Base-by-base conservation (phyloP, 1,284 basidiomycete genomes). In the Peniophora sp. region DNA sequence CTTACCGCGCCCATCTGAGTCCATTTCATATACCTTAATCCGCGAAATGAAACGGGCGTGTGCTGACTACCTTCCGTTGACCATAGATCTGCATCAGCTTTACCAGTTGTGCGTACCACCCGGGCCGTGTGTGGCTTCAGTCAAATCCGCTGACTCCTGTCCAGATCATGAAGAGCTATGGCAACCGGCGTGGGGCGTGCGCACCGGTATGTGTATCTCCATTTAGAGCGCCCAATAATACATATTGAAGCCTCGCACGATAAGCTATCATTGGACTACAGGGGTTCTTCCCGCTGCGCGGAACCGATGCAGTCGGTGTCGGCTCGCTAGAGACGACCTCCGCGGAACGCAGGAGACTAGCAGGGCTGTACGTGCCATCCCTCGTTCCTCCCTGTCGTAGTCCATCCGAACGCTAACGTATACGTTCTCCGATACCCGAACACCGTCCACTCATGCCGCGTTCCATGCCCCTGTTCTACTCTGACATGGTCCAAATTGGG, bases 181-280 rank as follows among this genome's bases (percentile, higher is more conserved):
- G 95, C 93, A 97, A 68, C 95, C 95, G 27, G 93, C 95, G 12
- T 98, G 95, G 95, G 95, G 95, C 51, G 90, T 98, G 23, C 80
- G 95, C 53, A 97, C 95, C 52, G 92, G 92, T 83, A 55, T 47
- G 67, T 71, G 11, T 35, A 45, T 36, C 39, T 18, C 34, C 47
- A 37, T 23, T 37, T 41, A n/a, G 8, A 6, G 15, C 37, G 27
- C n/a, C n/a, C n/a, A n/a, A n/a, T 12, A 45, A 22, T 24, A 20
- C 43, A n/a, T 22, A 45, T 8, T 24, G 43, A 45, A 22, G 20
- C 6, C 12, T 15, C 9, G 14, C 20, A 10, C 23, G 43, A 23
- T 20, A 61, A 87, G 93, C 92, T 20, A 93, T 97, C 56, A 79
- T 94, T 50, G 95, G 92, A 17, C 75, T 96, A 2, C 88, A 94